Conservation (phyloP, 2,329 filamentous ascomycete species). For the Alternaria arbusti region DNA sequence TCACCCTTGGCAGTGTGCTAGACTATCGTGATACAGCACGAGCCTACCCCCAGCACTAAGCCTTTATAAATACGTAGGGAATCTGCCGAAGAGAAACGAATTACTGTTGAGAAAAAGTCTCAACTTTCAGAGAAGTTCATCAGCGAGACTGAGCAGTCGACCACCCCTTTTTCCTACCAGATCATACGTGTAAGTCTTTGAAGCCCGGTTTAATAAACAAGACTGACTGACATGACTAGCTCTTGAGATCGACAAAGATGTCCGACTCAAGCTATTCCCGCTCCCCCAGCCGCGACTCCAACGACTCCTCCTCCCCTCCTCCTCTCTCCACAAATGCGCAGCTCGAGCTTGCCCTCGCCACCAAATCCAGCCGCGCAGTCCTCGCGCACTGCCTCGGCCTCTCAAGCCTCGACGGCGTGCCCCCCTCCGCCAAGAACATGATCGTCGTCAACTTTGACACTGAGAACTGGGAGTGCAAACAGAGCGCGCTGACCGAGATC, state of each 20-base stretch:
- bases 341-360: not conserved
- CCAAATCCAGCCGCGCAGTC: not conserved
- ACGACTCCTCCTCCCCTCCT: not conserved
- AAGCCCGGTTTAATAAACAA: not conserved
- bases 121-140: not conserved
- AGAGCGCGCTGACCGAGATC: constrained; percentile 17
- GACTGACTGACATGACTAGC: not conserved
- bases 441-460: constrained; percentile 18
- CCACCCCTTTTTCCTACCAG: not conserved
- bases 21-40: not conserved
- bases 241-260: not conserved
- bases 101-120: not conserved
- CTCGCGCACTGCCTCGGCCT: constrained; percentile 6
- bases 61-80: not conserved
- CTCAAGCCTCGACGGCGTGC: not conserved
- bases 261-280: not conserved
- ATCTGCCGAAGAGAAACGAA: not conserved
- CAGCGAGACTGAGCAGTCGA: not conserved
- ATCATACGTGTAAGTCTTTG: not conserved
- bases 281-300: not conserved
- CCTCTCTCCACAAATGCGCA: not conserved
- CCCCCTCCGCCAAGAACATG: constrained; percentile 3
- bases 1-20: not conserved
- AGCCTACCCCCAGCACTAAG: not conserved
- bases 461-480: constrained; percentile 13